Percentiles rank a stretch among this genome's conserved stretches.
These are phyloP conservation scores for Setomelanomma holmii DNA, from an alignment of 2,329 filamentous ascomycete species.

Conservation along the genomic window DNA sequence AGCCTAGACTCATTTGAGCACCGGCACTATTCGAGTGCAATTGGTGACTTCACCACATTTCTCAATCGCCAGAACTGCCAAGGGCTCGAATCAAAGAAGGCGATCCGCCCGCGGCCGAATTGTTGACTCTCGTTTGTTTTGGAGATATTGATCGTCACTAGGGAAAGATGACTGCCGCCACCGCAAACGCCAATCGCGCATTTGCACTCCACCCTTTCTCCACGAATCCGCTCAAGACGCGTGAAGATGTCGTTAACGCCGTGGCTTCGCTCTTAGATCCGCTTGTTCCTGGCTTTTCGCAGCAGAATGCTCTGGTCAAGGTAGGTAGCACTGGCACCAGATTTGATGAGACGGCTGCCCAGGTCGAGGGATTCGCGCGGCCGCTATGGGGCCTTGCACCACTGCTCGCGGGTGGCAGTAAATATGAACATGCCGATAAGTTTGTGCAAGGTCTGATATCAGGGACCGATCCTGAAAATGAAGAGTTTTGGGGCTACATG, in stretches of 20 bases:
- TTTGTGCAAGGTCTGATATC: slow-evolving; percentile 75
- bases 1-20: neutral
- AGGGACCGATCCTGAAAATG: slow-evolving; percentile 72
- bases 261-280: slow-evolving; percentile 69
- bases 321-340: slow-evolving; percentile 75
- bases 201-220: slow-evolving; percentile 52
- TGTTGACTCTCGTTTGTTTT: neutral
- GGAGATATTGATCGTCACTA: neutral
- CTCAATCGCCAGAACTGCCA: neutral
- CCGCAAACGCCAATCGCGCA: slow-evolving; percentile 51
- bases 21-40: neutral
- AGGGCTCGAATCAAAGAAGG: neutral
- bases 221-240: slow-evolving; percentile 50
- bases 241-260: slow-evolving; percentile 52
- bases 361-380: slow-evolving; percentile 77
- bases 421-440: slow-evolving; percentile 68
- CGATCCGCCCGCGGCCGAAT: neutral
- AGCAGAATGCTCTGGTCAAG: slow-evolving; percentile 68
- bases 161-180: slow-evolving; percentile 35
- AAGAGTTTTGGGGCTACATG: slow-evolving; percentile 80
- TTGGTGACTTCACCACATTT: neutral
- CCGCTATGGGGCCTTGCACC: slow-evolving; percentile 78
- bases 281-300: slow-evolving; percentile 74
- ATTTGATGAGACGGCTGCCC: slow-evolving; percentile 78
- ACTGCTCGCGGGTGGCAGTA: slow-evolving; percentile 71